These are phyloP conservation scores for Sugiyamaella japonica DNA, from an alignment of 1,139 yeast species.

Conservation along the genomic window DNA sequence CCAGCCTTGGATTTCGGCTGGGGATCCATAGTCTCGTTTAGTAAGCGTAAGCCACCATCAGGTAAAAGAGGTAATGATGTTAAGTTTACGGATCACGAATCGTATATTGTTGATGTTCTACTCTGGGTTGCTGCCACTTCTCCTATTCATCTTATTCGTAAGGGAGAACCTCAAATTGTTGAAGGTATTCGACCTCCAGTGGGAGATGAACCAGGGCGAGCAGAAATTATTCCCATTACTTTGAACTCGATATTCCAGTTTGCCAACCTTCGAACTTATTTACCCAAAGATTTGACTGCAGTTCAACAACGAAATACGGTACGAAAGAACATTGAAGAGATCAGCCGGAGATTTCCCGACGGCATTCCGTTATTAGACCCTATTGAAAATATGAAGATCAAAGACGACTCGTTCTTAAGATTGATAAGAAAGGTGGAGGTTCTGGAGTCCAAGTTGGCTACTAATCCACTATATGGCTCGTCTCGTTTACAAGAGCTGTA, in stretches of 20 bases:
- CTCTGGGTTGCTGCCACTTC: constrained; percentile 67
- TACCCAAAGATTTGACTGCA: constrained; percentile 78
- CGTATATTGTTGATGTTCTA: constrained; percentile 82
- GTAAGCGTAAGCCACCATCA: constrained; percentile 52
- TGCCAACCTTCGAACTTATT: constrained; percentile 74
- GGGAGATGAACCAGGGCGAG: constrained; percentile 64
- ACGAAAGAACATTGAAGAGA: constrained; percentile 75
- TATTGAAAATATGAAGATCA: constrained; percentile 85
- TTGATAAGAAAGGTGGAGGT: constrained; percentile 78
- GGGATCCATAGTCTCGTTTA: constrained; percentile 83
- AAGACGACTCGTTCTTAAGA: constrained; percentile 70
- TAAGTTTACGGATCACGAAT: constrained; percentile 74
- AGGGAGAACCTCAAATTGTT: constrained; percentile 65
- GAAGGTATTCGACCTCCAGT: constrained; percentile 87
- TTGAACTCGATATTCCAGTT: constrained; percentile 71
- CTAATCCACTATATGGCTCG: constrained; percentile 71
- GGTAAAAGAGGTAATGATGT: constrained; percentile 15
- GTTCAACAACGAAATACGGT: constrained; percentile 71
- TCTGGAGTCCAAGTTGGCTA: constrained; percentile 65
- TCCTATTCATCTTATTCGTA: constrained; percentile 45
- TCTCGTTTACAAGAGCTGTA: constrained; percentile 62
- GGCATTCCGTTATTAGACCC: constrained; percentile 92
- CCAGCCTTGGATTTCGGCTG: constrained; percentile 72
- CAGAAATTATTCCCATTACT: constrained; percentile 83
- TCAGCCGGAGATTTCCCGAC: constrained; percentile 79